phyloP scores from a whole-genome alignment of 495 filamentous ascomycete genomes.

The Tuber borchii region DNA sequence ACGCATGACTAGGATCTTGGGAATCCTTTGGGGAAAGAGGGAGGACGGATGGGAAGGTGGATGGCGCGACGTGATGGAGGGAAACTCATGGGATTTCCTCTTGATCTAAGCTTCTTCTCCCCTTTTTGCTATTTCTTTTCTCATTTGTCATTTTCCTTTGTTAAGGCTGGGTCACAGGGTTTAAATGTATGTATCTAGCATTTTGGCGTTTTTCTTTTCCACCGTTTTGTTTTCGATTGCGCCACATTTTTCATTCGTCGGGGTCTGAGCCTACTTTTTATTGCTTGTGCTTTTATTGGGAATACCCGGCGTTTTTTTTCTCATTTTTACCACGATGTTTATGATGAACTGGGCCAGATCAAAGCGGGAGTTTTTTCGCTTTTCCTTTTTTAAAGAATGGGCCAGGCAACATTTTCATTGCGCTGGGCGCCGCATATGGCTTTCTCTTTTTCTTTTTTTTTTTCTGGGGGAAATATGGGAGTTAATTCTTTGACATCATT shows the following conservation, averaged over 20 bases:
- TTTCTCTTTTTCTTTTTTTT: background rate
- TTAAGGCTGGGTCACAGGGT: constrained; percentile 19
- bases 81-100: constrained; percentile 85
- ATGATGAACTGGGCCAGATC: constrained; percentile 1
- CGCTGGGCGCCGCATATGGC: background rate
- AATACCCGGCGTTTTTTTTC: constrained; percentile 15
- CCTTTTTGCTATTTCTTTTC: constrained; percentile 21
- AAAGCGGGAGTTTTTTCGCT: constrained; percentile 19
- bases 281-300: constrained; percentile 19
- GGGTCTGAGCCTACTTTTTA: constrained; percentile 23
- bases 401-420: constrained; percentile 5
- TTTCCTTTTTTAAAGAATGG: constrained; percentile 15
- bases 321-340: constrained; percentile 19
- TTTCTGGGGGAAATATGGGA: background rate
- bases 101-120: constrained; percentile 58
- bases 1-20: constrained; percentile 67
- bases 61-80: constrained; percentile 92
- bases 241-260: constrained; percentile 15
- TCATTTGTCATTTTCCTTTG: constrained; percentile 26
- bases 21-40: constrained; percentile 70
- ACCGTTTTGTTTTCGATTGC: constrained; percentile 11
- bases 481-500: background rate
- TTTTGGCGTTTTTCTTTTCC: constrained; percentile 34
- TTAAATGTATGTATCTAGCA: constrained; percentile 30
- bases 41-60: constrained; percentile 60